A percentile compares a stretch with the other conserved stretches of the same genome.
These are phyloP conservation scores for Oidiodendron maius DNA, from an alignment of 495 filamentous ascomycete genomes.

Conservation along the genomic window DNA sequence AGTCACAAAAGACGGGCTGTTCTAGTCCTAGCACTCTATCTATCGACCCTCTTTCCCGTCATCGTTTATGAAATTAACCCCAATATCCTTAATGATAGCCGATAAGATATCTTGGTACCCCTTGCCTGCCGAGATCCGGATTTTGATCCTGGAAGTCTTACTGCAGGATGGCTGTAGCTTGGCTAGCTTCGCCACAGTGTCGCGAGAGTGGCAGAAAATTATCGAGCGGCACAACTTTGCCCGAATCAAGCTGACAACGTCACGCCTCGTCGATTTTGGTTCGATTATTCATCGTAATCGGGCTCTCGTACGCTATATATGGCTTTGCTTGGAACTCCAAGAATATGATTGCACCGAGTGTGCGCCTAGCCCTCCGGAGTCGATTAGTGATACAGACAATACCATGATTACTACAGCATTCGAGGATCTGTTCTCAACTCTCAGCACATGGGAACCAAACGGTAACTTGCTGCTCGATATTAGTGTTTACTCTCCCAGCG, in stretches of 20 bases:
- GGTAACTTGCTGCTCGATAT: slow-evolving; percentile 33
- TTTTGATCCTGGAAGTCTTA: background rate
- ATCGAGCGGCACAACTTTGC: no score
- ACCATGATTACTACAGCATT: slow-evolving; percentile 28
- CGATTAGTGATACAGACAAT: no score
- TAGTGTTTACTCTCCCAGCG: slow-evolving; percentile 33
- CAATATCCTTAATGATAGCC: background rate
- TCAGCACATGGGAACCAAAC: slow-evolving; percentile 31
- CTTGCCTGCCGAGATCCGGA: background rate
- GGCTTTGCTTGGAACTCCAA: no score
- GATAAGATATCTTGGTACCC: background rate
- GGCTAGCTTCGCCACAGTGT: background rate
- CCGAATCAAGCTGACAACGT: no score
- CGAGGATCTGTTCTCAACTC: slow-evolving; percentile 27
- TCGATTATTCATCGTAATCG: no score
- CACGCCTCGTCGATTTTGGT: no score
- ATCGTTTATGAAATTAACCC: background rate
- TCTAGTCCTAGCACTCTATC: background rate
- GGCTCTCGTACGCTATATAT: no score
- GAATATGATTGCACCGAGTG: no score
- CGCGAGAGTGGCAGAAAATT: no score
- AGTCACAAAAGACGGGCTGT: background rate
- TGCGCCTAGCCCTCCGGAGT: no score
- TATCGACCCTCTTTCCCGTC: background rate
- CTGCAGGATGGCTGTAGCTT: background rate